These are phyloP conservation scores for Euphrasia arctica DNA, from an alignment of 305 asterid species.

Conservation along the genomic window DNA sequence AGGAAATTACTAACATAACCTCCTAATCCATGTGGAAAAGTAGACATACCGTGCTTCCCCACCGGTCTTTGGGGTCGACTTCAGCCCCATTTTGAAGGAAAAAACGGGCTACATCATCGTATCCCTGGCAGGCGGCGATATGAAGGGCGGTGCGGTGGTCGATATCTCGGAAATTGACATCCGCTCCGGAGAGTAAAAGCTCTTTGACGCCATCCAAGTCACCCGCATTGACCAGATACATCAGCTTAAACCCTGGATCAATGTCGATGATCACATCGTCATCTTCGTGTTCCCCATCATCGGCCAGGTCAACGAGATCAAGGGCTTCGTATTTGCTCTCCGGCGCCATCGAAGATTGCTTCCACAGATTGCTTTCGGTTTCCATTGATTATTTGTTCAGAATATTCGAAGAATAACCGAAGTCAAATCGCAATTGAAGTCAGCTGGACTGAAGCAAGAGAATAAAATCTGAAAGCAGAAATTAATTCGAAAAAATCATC, in stretches of 20 bases:
- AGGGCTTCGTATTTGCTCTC: conserved; percentile 38
- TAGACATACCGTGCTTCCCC: conserved; percentile 94
- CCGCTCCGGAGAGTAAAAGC: conserved; percentile 56
- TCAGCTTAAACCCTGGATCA: conserved; percentile 74
- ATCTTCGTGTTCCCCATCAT: conserved; percentile 48
- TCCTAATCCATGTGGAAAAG: neutral
- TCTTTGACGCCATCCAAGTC: conserved; percentile 83
- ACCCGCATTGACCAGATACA: conserved; percentile 81
- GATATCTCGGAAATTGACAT: conserved; percentile 78
- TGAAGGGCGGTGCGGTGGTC: conserved; percentile 92
- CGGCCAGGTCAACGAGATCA: conserved; percentile 29
- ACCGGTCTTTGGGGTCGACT: conserved; percentile 66
- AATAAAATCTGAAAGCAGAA: neutral
- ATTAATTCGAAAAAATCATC: neutral
- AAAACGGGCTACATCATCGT: conserved; percentile 53
- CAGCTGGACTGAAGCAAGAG: too few relatives aligned
- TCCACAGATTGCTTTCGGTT: conserved; percentile 40
- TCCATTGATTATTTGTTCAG: too few relatives aligned
- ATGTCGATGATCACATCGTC: conserved; percentile 45
- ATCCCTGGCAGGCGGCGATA: conserved; percentile 92
- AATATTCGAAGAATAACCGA: conserved; percentile 30
- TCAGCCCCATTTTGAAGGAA: conserved; percentile 64
- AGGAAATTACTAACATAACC: too few relatives aligned
- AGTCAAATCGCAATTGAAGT: conserved; percentile 37
- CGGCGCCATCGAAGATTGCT: conserved; percentile 92